Evolutionary conservation across 768 basidiomycete genomes (phyloP), one percentile per base, ranked within the genome.

Genomic region (Termitomyces titanicus): DNA sequence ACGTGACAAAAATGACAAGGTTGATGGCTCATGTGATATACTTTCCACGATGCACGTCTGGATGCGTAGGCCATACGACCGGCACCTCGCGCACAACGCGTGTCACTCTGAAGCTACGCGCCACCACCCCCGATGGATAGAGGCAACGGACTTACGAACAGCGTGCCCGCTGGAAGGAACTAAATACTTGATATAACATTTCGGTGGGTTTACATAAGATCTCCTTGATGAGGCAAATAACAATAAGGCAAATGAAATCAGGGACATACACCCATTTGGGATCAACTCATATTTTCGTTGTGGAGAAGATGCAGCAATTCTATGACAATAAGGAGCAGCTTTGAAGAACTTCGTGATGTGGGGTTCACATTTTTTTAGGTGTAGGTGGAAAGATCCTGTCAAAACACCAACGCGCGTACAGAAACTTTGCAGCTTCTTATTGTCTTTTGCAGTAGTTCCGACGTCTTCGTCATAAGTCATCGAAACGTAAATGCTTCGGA

Each of bases 231-330:
- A 56, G 60, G 40, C 54, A 53, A 55, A 55, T 66, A 65, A 76
- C 74, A 76, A 75, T 75, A 75, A 46, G 44, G 12, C 17, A 52
- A n/a, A 72, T n/a, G n/a, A n/a, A 70, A 63, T 68, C 69, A 74
- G 74, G 74, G 68, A 76, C 72, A 42, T 45, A 56, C n/a, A 37
- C 51, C 61, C 57, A 62, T 59, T 60, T 63, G 61, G 62, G 44
- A 38, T 55, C 47, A 49, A 33, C 17, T 46, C 57, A 53, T 60
- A 46, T 59, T 61, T 46, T 56, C 58, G n/a, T 42, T 37, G 33
- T 45, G 25, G 55, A 29, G 34, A 31, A 57, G n/a, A 40, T 52
- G 50, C 55, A 54, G 55, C 50, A 51, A 47, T 50, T 47, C 50
- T 39, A 57, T 53, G 60, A 65, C 64, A 65, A 66, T 65, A 65